These are phyloP conservation scores for Psilocybe mexicana DNA, from an alignment of 1,284 basidiomycete species.

Conservation along the genomic window DNA sequence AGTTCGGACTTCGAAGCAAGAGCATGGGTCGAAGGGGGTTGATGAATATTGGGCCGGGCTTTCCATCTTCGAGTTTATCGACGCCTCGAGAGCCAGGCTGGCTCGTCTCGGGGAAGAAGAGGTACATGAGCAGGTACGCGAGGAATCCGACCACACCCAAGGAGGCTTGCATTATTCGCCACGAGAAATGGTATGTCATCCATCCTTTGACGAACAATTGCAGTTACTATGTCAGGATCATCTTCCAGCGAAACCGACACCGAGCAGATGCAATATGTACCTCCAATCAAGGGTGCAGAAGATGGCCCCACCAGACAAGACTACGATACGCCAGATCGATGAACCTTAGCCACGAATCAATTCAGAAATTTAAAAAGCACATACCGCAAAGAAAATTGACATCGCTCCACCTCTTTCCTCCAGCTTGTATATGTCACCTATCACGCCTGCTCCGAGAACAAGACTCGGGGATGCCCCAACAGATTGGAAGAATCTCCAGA, in stretches of 20 bases:
- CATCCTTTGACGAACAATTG: conserved; percentile 14
- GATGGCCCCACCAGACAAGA: conserved; percentile 44
- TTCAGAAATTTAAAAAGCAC: conserved; percentile 16
- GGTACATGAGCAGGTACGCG: conserved; percentile 44
- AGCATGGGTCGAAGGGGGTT: conserved; percentile 12
- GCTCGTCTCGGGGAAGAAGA: conserved; percentile 72
- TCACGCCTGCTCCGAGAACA: conserved; percentile 60
- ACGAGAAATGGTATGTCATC: conserved; percentile 56
- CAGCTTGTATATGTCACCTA: conserved; percentile 65
- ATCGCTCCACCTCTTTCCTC: conserved; percentile 65
- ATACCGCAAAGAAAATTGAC: conserved; percentile 61
- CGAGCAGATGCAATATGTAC: conserved; percentile 21
- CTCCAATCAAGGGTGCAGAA: conserved; percentile 47
- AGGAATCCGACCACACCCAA: conserved; percentile 47
- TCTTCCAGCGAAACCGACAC: too few species aligned
- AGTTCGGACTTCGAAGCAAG: conserved; percentile 12
- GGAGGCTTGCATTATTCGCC: conserved; percentile 65
- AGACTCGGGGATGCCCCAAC: conserved; percentile 57
- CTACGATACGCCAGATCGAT: conserved; percentile 24
- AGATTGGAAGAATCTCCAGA: conserved; percentile 65
- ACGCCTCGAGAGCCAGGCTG: conserved; percentile 32
- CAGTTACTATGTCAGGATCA: not conserved
- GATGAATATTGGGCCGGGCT: conserved; percentile 2
- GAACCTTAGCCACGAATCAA: not conserved
- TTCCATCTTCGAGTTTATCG: conserved; percentile 24